A percentile compares a stretch with the other conserved stretches of the same genome.
These are phyloP conservation scores for Xylariomycetidae sp. DNA, from an alignment of 2,329 filamentous ascomycete genomes.

Conservation along the genomic window DNA sequence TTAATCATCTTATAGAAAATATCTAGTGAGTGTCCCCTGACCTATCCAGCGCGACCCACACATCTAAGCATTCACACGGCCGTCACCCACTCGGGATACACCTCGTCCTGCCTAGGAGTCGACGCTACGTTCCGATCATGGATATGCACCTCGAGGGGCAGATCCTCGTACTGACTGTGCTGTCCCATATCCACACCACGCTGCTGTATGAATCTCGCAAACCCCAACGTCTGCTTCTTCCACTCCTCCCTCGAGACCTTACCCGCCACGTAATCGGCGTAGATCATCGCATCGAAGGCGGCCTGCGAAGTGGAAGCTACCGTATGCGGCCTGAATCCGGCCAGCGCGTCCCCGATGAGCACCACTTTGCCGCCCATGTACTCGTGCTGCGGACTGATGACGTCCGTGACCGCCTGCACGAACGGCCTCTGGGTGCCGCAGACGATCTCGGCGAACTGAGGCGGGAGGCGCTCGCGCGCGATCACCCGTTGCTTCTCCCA, in stretches of 20 bases:
- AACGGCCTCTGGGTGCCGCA: constrained; percentile 34
- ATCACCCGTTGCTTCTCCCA: constrained; percentile 31
- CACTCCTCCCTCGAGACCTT: constrained; percentile 27
- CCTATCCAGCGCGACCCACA: too few relatives aligned
- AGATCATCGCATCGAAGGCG: constrained; percentile 30
- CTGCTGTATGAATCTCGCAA: constrained; percentile 28
- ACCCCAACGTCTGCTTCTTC: constrained; percentile 30
- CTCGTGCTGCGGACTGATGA: constrained; percentile 28
- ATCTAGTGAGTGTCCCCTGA: too few relatives aligned
- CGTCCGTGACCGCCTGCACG: constrained; percentile 36
- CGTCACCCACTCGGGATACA: constrained; percentile 29
- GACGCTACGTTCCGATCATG: constrained; percentile 30
- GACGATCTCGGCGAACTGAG: constrained; percentile 37
- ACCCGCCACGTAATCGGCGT: constrained; percentile 28
- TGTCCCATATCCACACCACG: constrained; percentile 31
- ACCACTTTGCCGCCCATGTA: constrained; percentile 34
- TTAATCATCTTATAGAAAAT: too few relatives aligned
- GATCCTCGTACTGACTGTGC: constrained; percentile 27
- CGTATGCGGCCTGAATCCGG: constrained; percentile 39
- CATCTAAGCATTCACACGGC: constrained; percentile 14
- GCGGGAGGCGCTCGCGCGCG: constrained; percentile 29
- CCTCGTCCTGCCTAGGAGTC: constrained; percentile 24
- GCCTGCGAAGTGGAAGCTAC: constrained; percentile 38
- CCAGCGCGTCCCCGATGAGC: constrained; percentile 39
- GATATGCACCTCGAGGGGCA: constrained; percentile 28